These are phyloP conservation scores for Ettlia oleoabundans DNA, from an alignment of 139 green algal species.

Conservation along the genomic window DNA sequence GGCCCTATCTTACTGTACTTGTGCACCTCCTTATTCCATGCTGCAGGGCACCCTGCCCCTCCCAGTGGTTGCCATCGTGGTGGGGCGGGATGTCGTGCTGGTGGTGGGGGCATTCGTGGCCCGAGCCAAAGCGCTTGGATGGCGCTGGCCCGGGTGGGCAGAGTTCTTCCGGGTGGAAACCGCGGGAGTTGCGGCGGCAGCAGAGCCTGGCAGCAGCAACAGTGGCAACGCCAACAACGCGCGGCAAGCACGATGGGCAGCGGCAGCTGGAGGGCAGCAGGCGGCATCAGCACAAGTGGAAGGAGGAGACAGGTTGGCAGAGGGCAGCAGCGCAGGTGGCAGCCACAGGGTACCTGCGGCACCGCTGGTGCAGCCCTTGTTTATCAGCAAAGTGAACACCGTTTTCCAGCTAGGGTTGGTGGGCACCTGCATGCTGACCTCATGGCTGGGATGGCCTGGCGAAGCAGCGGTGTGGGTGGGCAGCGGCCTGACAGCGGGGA, in stretches of 20 bases:
- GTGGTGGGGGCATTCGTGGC: slow-evolving; percentile 59
- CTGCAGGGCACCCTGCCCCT: slow-evolving; percentile 62
- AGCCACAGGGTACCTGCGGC: slow-evolving; percentile 36
- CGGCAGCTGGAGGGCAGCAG: background rate
- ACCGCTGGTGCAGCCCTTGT: slow-evolving; percentile 64
- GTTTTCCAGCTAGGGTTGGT: slow-evolving; percentile 81
- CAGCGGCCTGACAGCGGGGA: slow-evolving; percentile 53
- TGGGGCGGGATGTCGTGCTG: slow-evolving; percentile 76
- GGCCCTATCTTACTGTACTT: too few species aligned
- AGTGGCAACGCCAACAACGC: background rate
- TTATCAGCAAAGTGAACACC: slow-evolving; percentile 86
- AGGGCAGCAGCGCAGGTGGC: too few species aligned
- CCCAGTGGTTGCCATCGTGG: slow-evolving; percentile 68
- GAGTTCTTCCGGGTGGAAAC: slow-evolving; percentile 67
- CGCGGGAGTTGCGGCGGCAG: background rate
- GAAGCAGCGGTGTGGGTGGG: slow-evolving; percentile 47
- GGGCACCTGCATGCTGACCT: slow-evolving; percentile 61
- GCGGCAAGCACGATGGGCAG: background rate
- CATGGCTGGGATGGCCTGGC: slow-evolving; percentile 64
- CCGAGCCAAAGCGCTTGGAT: slow-evolving; percentile 58
- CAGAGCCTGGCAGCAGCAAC: background rate
- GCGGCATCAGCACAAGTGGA: background rate
- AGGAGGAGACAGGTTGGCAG: too few species aligned
- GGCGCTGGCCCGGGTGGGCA: slow-evolving; percentile 49
- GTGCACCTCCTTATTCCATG: background rate